Evolutionary conservation across 257 asterid species (phyloP).

Genomic region (Salvia hispanica): DNA sequence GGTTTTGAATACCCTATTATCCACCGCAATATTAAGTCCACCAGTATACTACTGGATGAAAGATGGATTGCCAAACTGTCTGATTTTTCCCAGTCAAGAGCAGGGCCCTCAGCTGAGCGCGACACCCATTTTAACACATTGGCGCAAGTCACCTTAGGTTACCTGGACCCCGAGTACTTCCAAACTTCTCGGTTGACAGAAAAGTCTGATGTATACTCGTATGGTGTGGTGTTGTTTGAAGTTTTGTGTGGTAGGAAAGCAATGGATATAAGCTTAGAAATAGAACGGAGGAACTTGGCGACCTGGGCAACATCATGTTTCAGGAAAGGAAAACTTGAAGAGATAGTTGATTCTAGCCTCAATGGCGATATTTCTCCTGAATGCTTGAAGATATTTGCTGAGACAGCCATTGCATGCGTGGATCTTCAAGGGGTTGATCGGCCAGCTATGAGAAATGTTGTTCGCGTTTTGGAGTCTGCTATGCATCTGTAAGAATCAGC

Average conservation of each 20-base stretch:
- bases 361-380: no score
- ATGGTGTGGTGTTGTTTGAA: constrained; percentile 7
- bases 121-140: constrained; percentile 35
- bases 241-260: constrained; percentile 44
- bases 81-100: not conserved
- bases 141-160: constrained; percentile 57
- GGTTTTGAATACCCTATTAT: not conserved
- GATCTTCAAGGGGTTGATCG: not conserved
- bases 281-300: constrained; percentile 1
- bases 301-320: no score
- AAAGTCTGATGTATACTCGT: not conserved
- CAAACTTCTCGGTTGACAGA: not conserved
- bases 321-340: no score
- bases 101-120: not conserved
- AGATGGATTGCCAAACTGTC: not conserved
- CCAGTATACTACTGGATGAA: not conserved
- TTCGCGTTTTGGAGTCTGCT: not conserved
- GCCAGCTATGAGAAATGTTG: not conserved
- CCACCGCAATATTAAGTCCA: not conserved
- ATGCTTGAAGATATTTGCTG: not conserved
- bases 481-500: not conserved
- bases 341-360: no score
- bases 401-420: not conserved
- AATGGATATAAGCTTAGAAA: not conserved
- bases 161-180: no score